Evolutionary conservation across 108 stramenopile species (phyloP).

Genomic region (Craspedostauros australis): DNA sequence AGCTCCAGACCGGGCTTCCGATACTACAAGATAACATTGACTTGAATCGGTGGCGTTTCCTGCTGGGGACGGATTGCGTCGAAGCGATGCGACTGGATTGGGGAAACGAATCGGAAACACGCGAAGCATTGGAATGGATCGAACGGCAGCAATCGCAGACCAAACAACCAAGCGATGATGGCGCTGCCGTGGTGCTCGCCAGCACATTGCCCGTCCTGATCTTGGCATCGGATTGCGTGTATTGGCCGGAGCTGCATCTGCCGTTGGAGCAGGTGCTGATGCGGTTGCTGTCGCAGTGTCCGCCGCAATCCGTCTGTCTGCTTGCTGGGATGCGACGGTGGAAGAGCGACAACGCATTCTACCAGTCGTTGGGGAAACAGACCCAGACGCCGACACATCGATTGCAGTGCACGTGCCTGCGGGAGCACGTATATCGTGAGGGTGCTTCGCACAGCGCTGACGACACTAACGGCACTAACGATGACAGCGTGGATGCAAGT

Average conservation of each 20-base stretch:
- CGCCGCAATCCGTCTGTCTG: neutral
- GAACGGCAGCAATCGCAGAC: neutral
- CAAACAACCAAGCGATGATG: neutral
- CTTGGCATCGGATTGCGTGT: constrained; percentile 7
- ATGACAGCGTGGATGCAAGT: too few species aligned
- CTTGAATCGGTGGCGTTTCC: neutral
- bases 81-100: constrained; percentile 1
- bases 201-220: neutral
- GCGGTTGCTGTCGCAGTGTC: neutral
- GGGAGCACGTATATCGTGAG: neutral
- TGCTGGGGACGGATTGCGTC: neutral
- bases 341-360: constrained; percentile 7
- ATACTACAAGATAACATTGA: neutral
- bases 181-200: too few species aligned
- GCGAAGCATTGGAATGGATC: neutral
- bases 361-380: constrained; percentile 2
- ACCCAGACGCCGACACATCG: constrained; percentile 4
- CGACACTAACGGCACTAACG: neutral
- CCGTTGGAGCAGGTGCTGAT: constrained; percentile 3
- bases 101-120: constrained; percentile 1
- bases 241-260: constrained; percentile 11
- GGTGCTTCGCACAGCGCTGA: too few species aligned
- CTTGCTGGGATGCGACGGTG: constrained; percentile 16
- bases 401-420: constrained; percentile 4
- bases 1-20: neutral